Base-by-base conservation (phyloP, 2,329 filamentous ascomycete genomes). In the Thermothelomyces thermophilus region DNA sequence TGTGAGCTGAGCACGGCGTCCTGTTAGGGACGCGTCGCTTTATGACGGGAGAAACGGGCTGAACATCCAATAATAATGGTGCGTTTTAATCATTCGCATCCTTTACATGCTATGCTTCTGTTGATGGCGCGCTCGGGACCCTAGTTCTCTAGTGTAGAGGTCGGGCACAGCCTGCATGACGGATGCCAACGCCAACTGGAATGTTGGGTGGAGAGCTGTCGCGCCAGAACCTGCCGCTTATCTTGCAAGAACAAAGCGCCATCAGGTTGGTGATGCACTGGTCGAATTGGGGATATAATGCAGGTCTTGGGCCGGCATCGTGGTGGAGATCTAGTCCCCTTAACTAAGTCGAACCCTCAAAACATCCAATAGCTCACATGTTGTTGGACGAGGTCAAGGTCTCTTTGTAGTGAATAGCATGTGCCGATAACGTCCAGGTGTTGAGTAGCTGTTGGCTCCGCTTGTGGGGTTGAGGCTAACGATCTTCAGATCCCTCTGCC, bases 1-100 rank as follows among this genome's bases (percentile, higher is more conserved):
- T 24, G 24, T 5, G 19, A 22, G 22, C 34, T 33, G 28, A 46
- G 39, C 40, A 52, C 41, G 52, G 55, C 48, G 52, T 51, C n/a
- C n/a, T n/a, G n/a, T n/a, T n/a, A n/a, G n/a, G 53, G 42, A 45
- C 49, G 46, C 50, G 43, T 54, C 51, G 50, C 45, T 51, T 51
- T 54, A 52, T 52, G 47, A 42, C 28, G 24, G 26, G 30, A 28
- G 33, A 17, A 24, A 11, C 19, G 47, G 26, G 42, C 22, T 30
- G 8, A 10, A 40, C 31, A 24, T 22, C 45, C 22, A 54, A 47
- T 34, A 24, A 45, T 46, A 53, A 40, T 47, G n/a, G 37, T 31
- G 37, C 46, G 16, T 46, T 45, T 39, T 53, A 49, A 52, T 53
- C 48, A 48, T 51, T 54, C 49, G 52, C 41, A 50, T 51, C 41